Base-by-base conservation (phyloP, 2,329 filamentous ascomycete species). In the Colletotrichum higginsianum region DNA sequence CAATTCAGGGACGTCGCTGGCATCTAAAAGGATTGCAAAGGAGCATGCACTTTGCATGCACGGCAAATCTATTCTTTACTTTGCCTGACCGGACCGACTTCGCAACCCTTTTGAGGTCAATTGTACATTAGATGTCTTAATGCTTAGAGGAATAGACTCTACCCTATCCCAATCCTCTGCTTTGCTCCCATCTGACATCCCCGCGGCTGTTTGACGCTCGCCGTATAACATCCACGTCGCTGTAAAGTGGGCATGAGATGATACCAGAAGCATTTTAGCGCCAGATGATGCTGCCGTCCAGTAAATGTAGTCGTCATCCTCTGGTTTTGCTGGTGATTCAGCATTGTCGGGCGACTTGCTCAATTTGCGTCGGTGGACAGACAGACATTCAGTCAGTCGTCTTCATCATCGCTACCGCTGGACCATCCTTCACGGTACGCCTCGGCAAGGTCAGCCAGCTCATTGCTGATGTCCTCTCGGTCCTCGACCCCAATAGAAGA, bases 341-440 rank as follows among this genome's bases (percentile, higher is more conserved):
- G 46, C 21, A 8, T 23, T n/a, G 16, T 49, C 23, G n/a, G 18
- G 23, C n/a, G 6, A 30, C 8, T 42, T 30, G 16, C 7, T 16
- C 11, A 18, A 23, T 23, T 13, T 8, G 18, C 26, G 40, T 23
- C 13, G 30, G 16, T 21, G 4, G 18, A 30, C 21, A 53, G 21
- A 2, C 3, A 18, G 23, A 58, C 80, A 58, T 40, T 88, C 85
- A 18, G 23, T 63, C 80, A 58, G 40, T 88, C 85, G 61, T 94
- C 92, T 69, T 94, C 91, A 11, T 90, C 87, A 75, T 94, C 93
- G 69, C 90, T 92, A 30, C 91, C 94, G 77, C 92, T 94, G 15
- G 90, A 91, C 93, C 94, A 98, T 1, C 94, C 94, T 73, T 96
- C 94, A 75, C 94, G 91, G 80, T 98, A 98, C 71, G 93, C 93